These are phyloP conservation scores for Diatrype stigma DNA, from an alignment of 2,329 filamentous ascomycete genomes.

Conservation along the genomic window DNA sequence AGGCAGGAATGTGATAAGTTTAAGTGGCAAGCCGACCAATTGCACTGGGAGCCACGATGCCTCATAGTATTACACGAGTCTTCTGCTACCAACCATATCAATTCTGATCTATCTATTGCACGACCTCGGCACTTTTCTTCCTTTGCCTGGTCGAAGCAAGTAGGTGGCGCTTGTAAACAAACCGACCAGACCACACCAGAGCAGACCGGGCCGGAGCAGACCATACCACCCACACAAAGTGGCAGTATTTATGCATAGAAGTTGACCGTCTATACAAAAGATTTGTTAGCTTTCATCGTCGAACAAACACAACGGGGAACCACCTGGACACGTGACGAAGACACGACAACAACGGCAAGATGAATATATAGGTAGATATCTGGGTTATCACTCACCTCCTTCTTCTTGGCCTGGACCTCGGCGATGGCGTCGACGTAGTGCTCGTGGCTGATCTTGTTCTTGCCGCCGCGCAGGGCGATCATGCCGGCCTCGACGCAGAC, in stretches of 20 bases:
- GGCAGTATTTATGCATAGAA: slow-evolving; percentile 36
- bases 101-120: too few relatives aligned
- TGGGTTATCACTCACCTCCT: slow-evolving; percentile 64
- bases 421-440: slow-evolving; percentile 98
- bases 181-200: not conserved
- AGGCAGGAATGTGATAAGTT: too few relatives aligned
- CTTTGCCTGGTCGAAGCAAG: not conserved
- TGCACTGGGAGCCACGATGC: too few relatives aligned
- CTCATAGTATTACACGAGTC: too few relatives aligned
- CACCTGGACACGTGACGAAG: not conserved
- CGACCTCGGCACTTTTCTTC: too few relatives aligned
- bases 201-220: not conserved
- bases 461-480: slow-evolving; percentile 92
- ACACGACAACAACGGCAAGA: not conserved
- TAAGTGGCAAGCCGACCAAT: too few relatives aligned
- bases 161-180: not conserved
- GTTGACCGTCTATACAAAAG: slow-evolving; percentile 47
- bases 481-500: slow-evolving; percentile 98
- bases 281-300: too few relatives aligned
- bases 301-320: too few relatives aligned
- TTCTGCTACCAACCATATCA: too few relatives aligned
- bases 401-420: slow-evolving; percentile 95
- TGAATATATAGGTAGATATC: not conserved
- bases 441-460: slow-evolving; percentile 96
- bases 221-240: too few relatives aligned